Base-by-base conservation (phyloP, 805 yeast genomes). In the Wickerhamiella azymoides region DNA sequence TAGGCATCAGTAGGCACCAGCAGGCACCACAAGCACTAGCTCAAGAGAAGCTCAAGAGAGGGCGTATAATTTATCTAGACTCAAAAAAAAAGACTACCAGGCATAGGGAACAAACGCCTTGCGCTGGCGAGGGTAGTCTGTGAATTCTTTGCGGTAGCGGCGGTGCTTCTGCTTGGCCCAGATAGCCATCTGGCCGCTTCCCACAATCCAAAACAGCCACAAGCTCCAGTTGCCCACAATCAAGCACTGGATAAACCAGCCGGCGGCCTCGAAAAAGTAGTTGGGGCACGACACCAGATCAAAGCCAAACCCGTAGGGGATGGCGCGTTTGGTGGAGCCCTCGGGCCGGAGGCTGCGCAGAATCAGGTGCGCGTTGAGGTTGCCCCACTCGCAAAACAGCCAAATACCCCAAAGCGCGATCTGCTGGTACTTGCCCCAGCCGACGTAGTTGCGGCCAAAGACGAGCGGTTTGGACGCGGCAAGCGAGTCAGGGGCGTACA, bases 111-210 rank as follows among this genome's bases (percentile, higher is more conserved):
- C 67, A 63, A 79, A 69, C 51, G 84, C 80, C 59, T 85, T 80
- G 65, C 86, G 80, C 60, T 74, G 70, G 56, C 77, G 76, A 57
- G 89, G 89, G 62, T 89, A 92, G 54, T 76, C 77, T 21, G 86
- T 85, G 66, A 82, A 82, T 47, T 77, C 79, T 57, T 71, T 72
- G 58, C 68, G 66, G 61, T 79, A 81, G 46, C 77, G 68, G 56
- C 67, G 69, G 65, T 89, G 93, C 62, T 85, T 88, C 69, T 84
- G 79, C 48, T 75, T 71, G 18, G 97, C 96, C 96, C 97, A 89
- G 45, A 76, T 54, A 67, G 74, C 79, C 97, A 92, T 89, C 61
- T 92, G 96, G 36, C 62, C 72, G 11, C 82, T 68, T 41, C 92
- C 80, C 41, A 84, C 84, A 16, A 69, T 54, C 43, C 78, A 66